Evolutionary conservation across 768 basidiomycete species (phyloP).

Genomic region (Pluteus cervinus): DNA sequence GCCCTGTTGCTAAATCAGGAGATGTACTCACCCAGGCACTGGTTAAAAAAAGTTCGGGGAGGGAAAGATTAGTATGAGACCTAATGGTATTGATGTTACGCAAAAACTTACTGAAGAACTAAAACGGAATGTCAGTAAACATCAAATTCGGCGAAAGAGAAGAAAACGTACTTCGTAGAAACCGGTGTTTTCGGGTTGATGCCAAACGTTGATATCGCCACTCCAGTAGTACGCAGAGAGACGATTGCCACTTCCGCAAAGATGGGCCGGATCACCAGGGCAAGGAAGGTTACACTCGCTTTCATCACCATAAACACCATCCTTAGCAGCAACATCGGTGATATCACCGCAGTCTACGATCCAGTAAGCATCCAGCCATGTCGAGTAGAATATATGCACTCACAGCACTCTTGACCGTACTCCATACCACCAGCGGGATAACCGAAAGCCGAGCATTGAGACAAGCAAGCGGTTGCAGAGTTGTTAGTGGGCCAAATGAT

Average conservation of each 20-base stretch:
- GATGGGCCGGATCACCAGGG: conserved; percentile 62
- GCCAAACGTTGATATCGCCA: conserved; percentile 53
- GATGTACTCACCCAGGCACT: conserved; percentile 51
- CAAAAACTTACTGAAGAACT: conserved; percentile 40
- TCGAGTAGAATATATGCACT: conserved; percentile 18
- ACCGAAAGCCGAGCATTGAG: conserved; percentile 65
- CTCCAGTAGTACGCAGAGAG: conserved; percentile 52
- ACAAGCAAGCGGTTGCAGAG: conserved; percentile 57
- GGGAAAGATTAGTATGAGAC: conserved; percentile 1
- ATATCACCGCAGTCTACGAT: conserved; percentile 64
- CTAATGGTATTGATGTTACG: not conserved
- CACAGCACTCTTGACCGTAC: conserved; percentile 71
- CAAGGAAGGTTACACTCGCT: conserved; percentile 48
- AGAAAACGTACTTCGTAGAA: conserved; percentile 55
- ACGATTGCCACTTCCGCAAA: conserved; percentile 57
- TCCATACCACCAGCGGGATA: conserved; percentile 67
- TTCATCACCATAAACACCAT: conserved; percentile 32
- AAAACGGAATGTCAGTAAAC: conserved; percentile 8
- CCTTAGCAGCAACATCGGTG: conserved; percentile 38
- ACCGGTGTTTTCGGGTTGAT: conserved; percentile 59
- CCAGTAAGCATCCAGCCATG: conserved; percentile 1
- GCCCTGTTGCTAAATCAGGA: too few species aligned
- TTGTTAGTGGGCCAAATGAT: conserved; percentile 56
- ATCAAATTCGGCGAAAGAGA: conserved; percentile 1
- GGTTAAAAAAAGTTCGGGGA: conserved; percentile 4